These are phyloP conservation scores for Apiospora malaysiana DNA, from an alignment of 2,329 filamentous ascomycete species.

Conservation along the genomic window DNA sequence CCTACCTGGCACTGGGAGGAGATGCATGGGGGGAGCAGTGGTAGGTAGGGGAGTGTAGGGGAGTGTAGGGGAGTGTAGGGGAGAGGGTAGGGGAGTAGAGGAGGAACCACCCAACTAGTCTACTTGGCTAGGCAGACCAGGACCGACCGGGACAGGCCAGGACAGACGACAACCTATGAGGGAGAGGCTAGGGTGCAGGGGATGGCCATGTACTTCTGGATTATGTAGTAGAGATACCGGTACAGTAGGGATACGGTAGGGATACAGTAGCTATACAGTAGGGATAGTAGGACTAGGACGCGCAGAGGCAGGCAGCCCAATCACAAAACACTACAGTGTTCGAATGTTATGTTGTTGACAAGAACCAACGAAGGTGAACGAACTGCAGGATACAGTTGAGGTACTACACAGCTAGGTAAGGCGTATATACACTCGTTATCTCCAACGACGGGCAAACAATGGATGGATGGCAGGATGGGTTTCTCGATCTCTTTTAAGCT, in stretches of 20 bases:
- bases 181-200: slow-evolving; percentile 3
- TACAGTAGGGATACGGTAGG: too few relatives aligned
- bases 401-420: not conserved
- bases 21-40: slow-evolving; percentile 3
- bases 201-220: slow-evolving; percentile 10
- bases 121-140: slow-evolving; percentile 17
- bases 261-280: too few relatives aligned
- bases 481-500: not conserved
- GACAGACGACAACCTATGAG: slow-evolving; percentile 5
- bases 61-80: not conserved
- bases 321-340: not conserved
- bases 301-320: slow-evolving; percentile 4
- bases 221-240: too few relatives aligned
- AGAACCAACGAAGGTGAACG: not conserved
- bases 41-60: too few relatives aligned
- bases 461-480: not conserved
- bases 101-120: slow-evolving; percentile 12
- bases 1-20: slow-evolving; percentile 15
- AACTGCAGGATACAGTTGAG: too few relatives aligned
- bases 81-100: not conserved
- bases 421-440: not conserved
- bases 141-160: too few relatives aligned
- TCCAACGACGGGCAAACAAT: not conserved
- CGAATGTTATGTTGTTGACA: not conserved
- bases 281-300: not conserved